Conservation (phyloP, 2,329 filamentous ascomycete genomes). For the Alternaria incomplexa region DNA sequence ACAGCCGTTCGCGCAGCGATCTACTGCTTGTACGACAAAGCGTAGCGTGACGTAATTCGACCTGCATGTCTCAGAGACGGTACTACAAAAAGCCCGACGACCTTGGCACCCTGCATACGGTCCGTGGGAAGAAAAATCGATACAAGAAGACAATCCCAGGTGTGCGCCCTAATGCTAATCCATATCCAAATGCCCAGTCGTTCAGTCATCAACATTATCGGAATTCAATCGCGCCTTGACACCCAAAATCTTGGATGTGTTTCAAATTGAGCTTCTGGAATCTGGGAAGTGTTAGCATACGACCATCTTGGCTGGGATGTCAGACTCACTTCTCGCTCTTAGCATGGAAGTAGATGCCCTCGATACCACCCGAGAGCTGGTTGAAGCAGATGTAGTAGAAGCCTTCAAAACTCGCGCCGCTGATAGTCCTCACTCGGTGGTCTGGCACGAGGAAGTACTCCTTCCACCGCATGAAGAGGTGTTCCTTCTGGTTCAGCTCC, state of each 20-base stretch:
- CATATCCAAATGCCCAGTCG: slow-evolving; percentile 29
- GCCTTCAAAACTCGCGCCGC: slow-evolving; percentile 93
- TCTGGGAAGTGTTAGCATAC: slow-evolving; percentile 55
- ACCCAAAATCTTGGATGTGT: slow-evolving; percentile 84
- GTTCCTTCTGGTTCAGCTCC: slow-evolving; percentile 78
- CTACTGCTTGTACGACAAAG: slow-evolving; percentile 7
- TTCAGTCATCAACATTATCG: slow-evolving; percentile 61
- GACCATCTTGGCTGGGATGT: not conserved
- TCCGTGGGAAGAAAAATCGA: slow-evolving; percentile 28
- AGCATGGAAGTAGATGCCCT: slow-evolving; percentile 95
- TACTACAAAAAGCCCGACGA: slow-evolving; percentile 22
- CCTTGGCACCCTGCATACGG: slow-evolving; percentile 39
- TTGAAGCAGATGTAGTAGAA: slow-evolving; percentile 99
- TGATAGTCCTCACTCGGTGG: slow-evolving; percentile 88
- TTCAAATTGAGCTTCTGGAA: slow-evolving; percentile 93
- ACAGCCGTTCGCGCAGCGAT: slow-evolving; percentile 7
- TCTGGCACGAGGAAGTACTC: slow-evolving; percentile 97
- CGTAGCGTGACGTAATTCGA: slow-evolving; percentile 25
- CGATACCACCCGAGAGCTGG: slow-evolving; percentile 82
- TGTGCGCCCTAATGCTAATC: slow-evolving; percentile 38
- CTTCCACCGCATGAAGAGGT: slow-evolving; percentile 99
- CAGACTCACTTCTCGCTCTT: slow-evolving; percentile 93
- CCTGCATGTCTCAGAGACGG: slow-evolving; percentile 12
- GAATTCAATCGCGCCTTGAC: slow-evolving; percentile 87
- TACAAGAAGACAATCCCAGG: slow-evolving; percentile 34